These are phyloP conservation scores for Gnaphalium uliginosum DNA, from an alignment of 129 eudicot species.

Conservation along the genomic window DNA sequence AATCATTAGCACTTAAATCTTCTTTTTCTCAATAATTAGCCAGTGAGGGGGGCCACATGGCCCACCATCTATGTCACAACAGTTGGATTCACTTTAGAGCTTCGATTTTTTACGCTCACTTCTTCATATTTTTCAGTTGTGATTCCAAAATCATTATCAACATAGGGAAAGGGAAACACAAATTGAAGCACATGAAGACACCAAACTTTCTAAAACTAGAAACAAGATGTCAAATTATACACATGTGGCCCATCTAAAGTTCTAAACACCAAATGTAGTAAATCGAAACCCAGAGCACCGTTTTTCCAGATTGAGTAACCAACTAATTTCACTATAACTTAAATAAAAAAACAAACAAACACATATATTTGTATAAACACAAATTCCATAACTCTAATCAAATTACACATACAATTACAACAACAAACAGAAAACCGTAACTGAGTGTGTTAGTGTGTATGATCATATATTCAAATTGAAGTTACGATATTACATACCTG, in stretches of 20 bases:
- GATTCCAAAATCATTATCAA: constrained; percentile 18
- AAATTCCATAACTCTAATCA: neutral
- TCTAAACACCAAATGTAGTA: constrained; percentile 26
- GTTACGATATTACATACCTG: constrained; percentile 49
- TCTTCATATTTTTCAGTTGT: neutral
- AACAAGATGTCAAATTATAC: constrained; percentile 17
- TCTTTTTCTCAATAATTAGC: constrained; percentile 1
- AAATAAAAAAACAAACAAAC: neutral
- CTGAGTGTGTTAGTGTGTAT: neutral
- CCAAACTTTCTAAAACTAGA: constrained; percentile 21
- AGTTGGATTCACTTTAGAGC: neutral
- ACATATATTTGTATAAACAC: neutral
- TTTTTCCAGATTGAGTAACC: constrained; percentile 13
- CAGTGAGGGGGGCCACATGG: neutral
- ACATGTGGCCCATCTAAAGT: constrained; percentile 6
- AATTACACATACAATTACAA: neutral
- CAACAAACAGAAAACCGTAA: neutral
- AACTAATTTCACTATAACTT: constrained; percentile 9
- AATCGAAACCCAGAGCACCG: neutral
- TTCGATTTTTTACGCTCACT: neutral
- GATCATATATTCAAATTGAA: neutral
- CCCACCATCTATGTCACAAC: constrained; percentile 9
- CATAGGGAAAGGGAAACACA: neutral
- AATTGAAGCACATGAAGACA: constrained; percentile 4
- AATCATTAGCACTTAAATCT: constrained; percentile 10